These are phyloP conservation scores for Boletus vinaceobasis DNA, from an alignment of 768 basidiomycete genomes.

Conservation along the genomic window DNA sequence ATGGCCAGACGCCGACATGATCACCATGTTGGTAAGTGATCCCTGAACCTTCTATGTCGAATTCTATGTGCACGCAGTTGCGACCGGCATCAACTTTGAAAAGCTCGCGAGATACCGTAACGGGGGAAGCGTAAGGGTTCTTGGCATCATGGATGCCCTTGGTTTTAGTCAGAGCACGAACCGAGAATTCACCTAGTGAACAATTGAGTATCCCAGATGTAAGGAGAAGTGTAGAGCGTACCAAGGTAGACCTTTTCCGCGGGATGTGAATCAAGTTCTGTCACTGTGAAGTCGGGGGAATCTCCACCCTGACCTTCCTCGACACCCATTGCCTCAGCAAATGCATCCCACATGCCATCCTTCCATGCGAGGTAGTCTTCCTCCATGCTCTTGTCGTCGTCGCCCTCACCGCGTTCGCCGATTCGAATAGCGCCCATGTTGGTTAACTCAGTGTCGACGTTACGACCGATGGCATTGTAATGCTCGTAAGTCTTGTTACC, in stretches of 20 bases:
- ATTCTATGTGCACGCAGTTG: conserved; percentile 93
- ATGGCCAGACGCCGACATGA: conserved; percentile 96
- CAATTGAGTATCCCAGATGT: background rate
- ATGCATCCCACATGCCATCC: conserved; percentile 93
- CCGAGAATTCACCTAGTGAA: conserved; percentile 81
- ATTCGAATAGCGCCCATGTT: conserved; percentile 84
- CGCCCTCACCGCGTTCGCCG: conserved; percentile 90
- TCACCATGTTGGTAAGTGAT: conserved; percentile 99
- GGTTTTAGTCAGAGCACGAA: conserved; percentile 87
- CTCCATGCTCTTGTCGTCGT: conserved; percentile 99
- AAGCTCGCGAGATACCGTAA: conserved; percentile 74
- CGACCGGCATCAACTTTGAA: conserved; percentile 72
- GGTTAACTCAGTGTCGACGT: conserved; percentile 67
- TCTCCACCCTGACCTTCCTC: conserved; percentile 98
- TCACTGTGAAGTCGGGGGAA: conserved; percentile 88
- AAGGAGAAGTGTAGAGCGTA: conserved; percentile 32
- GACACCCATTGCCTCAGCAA: conserved; percentile 77
- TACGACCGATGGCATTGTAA: conserved; percentile 86
- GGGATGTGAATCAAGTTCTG: conserved; percentile 72
- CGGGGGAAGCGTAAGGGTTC: conserved; percentile 91
- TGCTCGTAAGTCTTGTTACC: conserved; percentile 96
- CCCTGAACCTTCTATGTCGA: conserved; percentile 90
- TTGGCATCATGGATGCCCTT: conserved; percentile 98
- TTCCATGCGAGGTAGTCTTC: conserved; percentile 99
- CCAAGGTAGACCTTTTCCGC: conserved; percentile 92